phyloP scores from a whole-genome alignment of 768 basidiomycete genomes.

The Kwoniella mangroviensis region DNA sequence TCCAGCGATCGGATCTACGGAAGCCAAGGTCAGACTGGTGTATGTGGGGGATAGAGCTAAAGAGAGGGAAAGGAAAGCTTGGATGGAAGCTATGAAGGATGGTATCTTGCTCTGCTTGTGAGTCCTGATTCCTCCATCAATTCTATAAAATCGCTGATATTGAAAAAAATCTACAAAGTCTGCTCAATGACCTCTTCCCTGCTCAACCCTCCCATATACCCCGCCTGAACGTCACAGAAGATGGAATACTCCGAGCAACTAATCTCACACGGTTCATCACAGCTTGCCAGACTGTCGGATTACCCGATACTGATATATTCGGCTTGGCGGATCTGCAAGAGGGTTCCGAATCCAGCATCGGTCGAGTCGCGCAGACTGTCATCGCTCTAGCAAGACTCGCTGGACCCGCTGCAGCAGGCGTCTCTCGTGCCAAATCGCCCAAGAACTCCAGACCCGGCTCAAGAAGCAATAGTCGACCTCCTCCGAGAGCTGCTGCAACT shows the following conservation, averaged over 20 bases:
- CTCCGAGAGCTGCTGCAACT: conserved; percentile 15
- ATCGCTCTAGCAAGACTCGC: conserved; percentile 69
- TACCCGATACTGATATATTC: conserved; percentile 68
- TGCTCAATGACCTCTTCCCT: conserved; percentile 43
- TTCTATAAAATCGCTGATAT: background rate
- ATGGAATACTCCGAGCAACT: conserved; percentile 36
- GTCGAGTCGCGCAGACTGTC: conserved; percentile 74
- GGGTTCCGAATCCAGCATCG: conserved; percentile 68
- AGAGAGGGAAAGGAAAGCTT: conserved; percentile 74
- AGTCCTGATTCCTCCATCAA: conserved; percentile 58
- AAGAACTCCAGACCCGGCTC: conserved; percentile 8
- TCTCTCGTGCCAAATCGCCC: conserved; percentile 2
- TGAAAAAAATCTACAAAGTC: conserved; percentile 27
- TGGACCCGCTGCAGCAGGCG: conserved; percentile 56
- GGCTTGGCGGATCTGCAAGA: conserved; percentile 70
- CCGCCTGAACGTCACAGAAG: conserved; percentile 57
- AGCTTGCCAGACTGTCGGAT: conserved; percentile 68
- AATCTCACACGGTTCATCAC: conserved; percentile 68
- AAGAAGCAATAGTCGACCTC: conserved; percentile 20
- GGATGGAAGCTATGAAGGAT: conserved; percentile 77
- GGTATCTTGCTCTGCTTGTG: conserved; percentile 89
- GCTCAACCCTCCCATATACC: conserved; percentile 40
- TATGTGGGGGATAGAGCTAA: conserved; percentile 63
- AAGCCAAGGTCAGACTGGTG: conserved; percentile 51
- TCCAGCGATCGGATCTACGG: conserved; percentile 57